Evolutionary conservation across 345 rosid genomes (phyloP).

Genomic region (Syzygium aqueum): DNA sequence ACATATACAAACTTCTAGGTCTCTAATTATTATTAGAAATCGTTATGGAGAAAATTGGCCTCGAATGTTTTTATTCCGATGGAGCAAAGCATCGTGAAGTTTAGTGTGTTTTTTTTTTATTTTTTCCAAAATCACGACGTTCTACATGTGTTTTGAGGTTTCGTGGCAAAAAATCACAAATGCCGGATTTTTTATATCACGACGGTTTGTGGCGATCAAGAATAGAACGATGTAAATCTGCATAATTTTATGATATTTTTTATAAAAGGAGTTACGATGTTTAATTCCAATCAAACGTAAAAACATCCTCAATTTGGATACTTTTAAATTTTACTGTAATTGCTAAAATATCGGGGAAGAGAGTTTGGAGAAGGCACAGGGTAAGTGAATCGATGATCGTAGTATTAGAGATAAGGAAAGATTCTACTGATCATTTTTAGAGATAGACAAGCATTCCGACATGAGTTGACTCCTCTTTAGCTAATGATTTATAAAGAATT

Average conservation of each 20-base stretch:
- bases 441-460: background rate
- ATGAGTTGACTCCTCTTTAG: background rate
- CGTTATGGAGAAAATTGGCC: background rate
- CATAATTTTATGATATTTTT: no score
- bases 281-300: background rate
- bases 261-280: no score
- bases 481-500: background rate
- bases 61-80: background rate
- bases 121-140: background rate
- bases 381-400: background rate
- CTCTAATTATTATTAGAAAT: background rate
- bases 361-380: background rate
- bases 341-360: accelerated
- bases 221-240: background rate
- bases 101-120: background rate
- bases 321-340: background rate
- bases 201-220: background rate
- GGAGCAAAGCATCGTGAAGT: background rate
- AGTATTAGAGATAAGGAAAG: background rate
- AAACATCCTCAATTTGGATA: background rate
- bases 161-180: background rate
- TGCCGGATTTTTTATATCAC: background rate
- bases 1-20: background rate
- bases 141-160: no score
- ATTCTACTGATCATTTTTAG: background rate